Percentiles rank a stretch among this genome's conserved stretches.
These are phyloP conservation scores for Curvularia hawaiiensis DNA, from an alignment of 2,329 filamentous ascomycete species.

Conservation along the genomic window DNA sequence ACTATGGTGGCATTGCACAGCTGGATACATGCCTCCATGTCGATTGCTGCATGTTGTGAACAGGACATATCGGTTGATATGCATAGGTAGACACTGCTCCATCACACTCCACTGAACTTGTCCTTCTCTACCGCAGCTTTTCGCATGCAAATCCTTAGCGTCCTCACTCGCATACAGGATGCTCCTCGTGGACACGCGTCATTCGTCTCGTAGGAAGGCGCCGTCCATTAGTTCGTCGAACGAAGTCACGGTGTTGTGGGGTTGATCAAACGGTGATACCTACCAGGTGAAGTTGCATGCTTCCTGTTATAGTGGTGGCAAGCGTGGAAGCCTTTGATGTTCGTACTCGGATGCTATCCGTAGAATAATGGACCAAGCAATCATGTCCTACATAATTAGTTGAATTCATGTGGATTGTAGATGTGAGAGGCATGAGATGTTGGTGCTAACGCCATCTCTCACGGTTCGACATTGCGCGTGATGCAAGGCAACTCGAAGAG, in stretches of 20 bases:
- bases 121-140: neutral
- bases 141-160: neutral
- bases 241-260: constrained; percentile 1
- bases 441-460: constrained; percentile 11
- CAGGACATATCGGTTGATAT: neutral
- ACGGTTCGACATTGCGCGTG: constrained; percentile 14
- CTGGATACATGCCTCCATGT: neutral
- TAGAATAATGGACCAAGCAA: constrained; percentile 27
- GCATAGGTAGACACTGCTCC: constrained; percentile 1
- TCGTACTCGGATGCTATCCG: constrained; percentile 28
- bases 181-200: neutral
- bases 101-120: neutral
- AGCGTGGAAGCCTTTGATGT: constrained; percentile 10
- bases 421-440: constrained; percentile 6
- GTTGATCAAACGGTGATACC: constrained; percentile 5
- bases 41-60: constrained; percentile 2
- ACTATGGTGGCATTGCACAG: constrained; percentile 1
- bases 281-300: constrained; percentile 8
- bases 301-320: constrained; percentile 8
- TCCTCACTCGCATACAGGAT: constrained; percentile 1
- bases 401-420: constrained; percentile 18
- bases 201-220: neutral
- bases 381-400: constrained; percentile 40
- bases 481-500: constrained; percentile 20
- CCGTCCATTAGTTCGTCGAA: constrained; percentile 1